Evolutionary conservation across 306 rosid genomes (phyloP).

Genomic region (Fagus crenata): DNA sequence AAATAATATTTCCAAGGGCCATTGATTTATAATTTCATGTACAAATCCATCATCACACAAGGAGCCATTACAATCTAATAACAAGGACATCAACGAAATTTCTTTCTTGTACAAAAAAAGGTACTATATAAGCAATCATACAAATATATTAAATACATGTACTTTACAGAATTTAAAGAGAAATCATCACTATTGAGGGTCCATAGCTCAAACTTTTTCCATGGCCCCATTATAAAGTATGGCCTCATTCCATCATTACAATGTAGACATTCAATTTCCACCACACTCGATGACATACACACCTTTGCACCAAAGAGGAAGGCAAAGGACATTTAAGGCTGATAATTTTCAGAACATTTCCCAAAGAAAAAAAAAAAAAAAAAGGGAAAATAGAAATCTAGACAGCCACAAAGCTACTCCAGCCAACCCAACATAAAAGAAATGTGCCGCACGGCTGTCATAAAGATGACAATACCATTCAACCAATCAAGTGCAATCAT

Average conservation of each 20-base stretch:
- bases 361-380: not conserved
- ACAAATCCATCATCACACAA: not conserved
- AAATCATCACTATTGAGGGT: too few relatives aligned
- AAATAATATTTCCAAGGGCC: not conserved
- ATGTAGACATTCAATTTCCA: constrained; percentile 25
- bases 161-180: too few relatives aligned
- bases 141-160: too few relatives aligned
- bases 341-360: not conserved
- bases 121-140: too few relatives aligned
- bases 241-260: constrained; percentile 2
- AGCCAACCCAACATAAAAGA: constrained; percentile 25
- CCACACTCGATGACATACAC: constrained; percentile 26
- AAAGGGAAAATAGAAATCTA: constrained; percentile 29
- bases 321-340: not conserved
- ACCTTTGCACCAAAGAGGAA: constrained; percentile 31
- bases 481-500: constrained; percentile 20
- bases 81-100: too few relatives aligned
- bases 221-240: constrained; percentile 13
- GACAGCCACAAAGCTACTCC: constrained; percentile 28
- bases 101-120: too few relatives aligned
- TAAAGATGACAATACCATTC: constrained; percentile 25
- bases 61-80: not conserved
- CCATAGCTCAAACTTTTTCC: constrained; percentile 3
- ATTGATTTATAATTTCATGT: not conserved
- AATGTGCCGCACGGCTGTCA: constrained; percentile 41